Percentiles rank a stretch among this genome's conserved stretches.
Evolutionary conservation across 345 rosid genomes (phyloP).

Genomic region (Arabidopsis thaliana): DNA sequence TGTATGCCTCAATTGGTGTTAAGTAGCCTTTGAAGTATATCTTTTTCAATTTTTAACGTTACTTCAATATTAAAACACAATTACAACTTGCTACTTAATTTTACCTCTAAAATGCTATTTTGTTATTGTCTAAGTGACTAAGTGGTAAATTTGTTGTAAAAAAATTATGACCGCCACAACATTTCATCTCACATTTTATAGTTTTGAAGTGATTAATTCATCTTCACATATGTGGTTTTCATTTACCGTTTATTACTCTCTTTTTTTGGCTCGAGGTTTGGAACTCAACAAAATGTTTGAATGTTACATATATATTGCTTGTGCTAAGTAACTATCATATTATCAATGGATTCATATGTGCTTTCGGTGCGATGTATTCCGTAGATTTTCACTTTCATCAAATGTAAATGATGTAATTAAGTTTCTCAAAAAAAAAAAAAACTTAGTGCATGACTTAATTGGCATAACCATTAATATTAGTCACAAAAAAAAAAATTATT

Average conservation of each 20-base stretch:
- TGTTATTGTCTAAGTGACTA: background rate
- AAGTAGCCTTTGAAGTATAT: background rate
- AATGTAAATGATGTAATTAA: background rate
- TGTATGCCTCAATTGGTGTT: background rate
- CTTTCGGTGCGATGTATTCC: background rate
- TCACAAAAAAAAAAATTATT: background rate
- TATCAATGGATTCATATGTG: background rate
- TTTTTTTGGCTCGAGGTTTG: background rate
- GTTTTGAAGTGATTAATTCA: background rate
- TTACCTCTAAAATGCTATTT: background rate
- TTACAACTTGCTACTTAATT: background rate
- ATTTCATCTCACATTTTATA: background rate
- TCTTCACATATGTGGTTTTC: background rate
- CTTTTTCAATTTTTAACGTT: background rate
- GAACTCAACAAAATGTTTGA: background rate
- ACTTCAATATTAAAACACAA: background rate
- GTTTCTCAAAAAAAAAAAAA: background rate
- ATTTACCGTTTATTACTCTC: background rate
- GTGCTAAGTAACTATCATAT: background rate
- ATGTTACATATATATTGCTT: background rate
- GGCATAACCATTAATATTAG: background rate
- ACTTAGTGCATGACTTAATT: background rate
- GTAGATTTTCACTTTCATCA: background rate
- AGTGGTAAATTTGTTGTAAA: background rate
- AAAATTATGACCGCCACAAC: background rate